Percentiles rank a stretch among this genome's conserved stretches.
Conservation (phyloP, 225 moss, liverwort and hornwort species). For the Rhytidiadelphus loreus region DNA sequence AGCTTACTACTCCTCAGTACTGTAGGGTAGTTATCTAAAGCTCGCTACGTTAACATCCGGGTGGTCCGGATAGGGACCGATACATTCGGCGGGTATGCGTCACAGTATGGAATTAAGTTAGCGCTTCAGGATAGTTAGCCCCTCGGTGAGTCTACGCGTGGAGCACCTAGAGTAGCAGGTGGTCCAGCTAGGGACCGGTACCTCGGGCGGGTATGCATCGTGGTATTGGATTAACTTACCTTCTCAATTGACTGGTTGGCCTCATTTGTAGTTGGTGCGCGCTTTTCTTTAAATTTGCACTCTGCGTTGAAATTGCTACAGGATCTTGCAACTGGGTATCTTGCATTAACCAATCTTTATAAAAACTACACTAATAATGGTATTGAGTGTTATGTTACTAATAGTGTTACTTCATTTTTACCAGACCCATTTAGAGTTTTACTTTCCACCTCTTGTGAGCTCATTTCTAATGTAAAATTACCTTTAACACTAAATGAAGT, state of each 20-base stretch:
- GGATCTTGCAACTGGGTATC: background rate
- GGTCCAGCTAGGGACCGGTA: background rate
- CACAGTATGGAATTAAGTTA: background rate
- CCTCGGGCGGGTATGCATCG: background rate
- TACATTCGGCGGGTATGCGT: background rate
- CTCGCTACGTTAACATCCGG: background rate
- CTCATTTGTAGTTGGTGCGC: background rate
- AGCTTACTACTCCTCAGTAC: too few relatives aligned
- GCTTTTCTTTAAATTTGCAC: background rate
- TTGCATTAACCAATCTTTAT: background rate
- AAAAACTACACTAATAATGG: too few relatives aligned
- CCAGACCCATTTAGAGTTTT: too few relatives aligned
- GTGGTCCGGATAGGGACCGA: background rate
- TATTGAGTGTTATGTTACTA: too few relatives aligned
- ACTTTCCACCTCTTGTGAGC: too few relatives aligned
- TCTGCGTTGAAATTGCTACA: background rate
- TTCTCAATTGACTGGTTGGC: background rate
- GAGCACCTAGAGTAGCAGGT: too few relatives aligned
- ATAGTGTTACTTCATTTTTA: too few relatives aligned
- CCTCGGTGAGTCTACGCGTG: background rate
- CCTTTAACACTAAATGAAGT: too few relatives aligned
- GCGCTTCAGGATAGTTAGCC: background rate
- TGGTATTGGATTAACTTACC: background rate
- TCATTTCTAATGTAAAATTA: too few relatives aligned
- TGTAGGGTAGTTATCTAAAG: background rate